Evolutionary conservation across 1,284 basidiomycete genomes (phyloP).

Genomic region (Cryptococcus wingfieldii): DNA sequence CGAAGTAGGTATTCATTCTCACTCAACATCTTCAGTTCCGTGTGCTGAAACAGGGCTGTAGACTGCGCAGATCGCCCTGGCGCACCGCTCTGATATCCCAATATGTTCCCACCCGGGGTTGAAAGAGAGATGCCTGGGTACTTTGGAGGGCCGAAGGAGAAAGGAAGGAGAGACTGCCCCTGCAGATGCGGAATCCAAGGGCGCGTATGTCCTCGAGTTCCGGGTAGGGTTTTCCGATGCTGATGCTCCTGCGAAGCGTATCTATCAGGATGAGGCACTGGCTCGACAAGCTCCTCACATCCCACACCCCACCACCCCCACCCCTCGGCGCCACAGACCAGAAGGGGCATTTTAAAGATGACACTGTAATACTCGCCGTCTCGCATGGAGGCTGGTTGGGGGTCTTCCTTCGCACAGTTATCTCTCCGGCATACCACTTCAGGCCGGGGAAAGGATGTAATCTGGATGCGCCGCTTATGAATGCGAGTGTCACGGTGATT

Average conservation of each 20-base stretch:
- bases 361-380: too few species aligned
- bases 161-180: constrained; percentile 23
- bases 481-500: too few species aligned
- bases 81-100: constrained; percentile 16
- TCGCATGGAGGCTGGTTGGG: too few species aligned
- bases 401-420: too few species aligned
- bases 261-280: constrained; percentile 6
- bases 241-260: constrained; percentile 8
- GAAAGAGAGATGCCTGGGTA: constrained; percentile 35
- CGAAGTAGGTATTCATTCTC: constrained; percentile 29
- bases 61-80: constrained; percentile 36
- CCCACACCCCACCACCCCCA: constrained; percentile 10
- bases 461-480: too few species aligned
- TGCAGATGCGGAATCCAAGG: constrained; percentile 24
- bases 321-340: background rate
- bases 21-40: background rate
- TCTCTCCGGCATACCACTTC: too few species aligned
- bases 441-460: too few species aligned
- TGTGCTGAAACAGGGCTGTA: constrained; percentile 6
- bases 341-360: too few species aligned
- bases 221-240: too few species aligned
- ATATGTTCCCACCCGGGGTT: constrained; percentile 22
- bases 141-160: constrained; percentile 30
- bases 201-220: constrained; percentile 16
- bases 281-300: constrained; percentile 12